These are phyloP conservation scores for Rhodotorula diobovata DNA, from an alignment of 768 basidiomycete genomes.

Conservation along the genomic window DNA sequence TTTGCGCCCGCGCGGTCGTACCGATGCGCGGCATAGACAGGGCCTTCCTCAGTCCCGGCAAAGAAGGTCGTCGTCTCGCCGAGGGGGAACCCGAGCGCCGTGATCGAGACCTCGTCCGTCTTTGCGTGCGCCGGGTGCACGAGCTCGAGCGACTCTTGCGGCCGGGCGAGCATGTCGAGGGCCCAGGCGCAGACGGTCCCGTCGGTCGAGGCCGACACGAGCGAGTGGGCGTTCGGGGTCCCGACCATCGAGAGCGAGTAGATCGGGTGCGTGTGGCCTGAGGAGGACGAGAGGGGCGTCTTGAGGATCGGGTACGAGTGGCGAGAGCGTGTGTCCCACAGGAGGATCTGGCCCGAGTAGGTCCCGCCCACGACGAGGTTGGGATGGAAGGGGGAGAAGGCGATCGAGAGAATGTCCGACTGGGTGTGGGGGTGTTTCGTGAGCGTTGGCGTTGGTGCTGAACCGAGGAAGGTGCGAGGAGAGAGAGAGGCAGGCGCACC, in stretches of 20 bases:
- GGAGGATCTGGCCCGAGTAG: constrained; percentile 95
- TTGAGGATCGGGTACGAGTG: constrained; percentile 94
- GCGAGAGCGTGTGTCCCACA: constrained; percentile 90
- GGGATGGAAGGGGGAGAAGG: constrained; percentile 95
- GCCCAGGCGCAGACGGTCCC: constrained; percentile 96
- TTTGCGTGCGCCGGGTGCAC: constrained; percentile 87
- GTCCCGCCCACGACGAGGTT: constrained; percentile 96
- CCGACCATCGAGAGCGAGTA: constrained; percentile 99
- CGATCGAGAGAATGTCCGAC: constrained; percentile 96
- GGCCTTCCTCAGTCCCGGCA: constrained; percentile 97
- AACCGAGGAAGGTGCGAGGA: too few species aligned
- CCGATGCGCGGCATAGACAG: constrained; percentile 91
- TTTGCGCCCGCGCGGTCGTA: constrained; percentile 96
- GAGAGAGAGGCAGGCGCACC: constrained; percentile 52
- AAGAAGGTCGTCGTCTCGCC: constrained; percentile 96
- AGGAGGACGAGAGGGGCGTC: constrained; percentile 89
- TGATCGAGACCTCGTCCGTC: constrained; percentile 93
- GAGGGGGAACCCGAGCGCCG: constrained; percentile 85
- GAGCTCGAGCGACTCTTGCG: constrained; percentile 95
- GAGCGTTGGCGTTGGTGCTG: constrained; percentile 1
- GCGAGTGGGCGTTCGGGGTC: constrained; percentile 95
- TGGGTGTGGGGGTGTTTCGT: constrained; percentile 54
- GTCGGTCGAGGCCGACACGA: constrained; percentile 94
- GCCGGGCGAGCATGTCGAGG: constrained; percentile 97
- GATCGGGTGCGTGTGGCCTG: constrained; percentile 96